These are phyloP conservation scores for Aspergillus aculeatinus DNA, from an alignment of 2,329 filamentous ascomycete species.

Conservation along the genomic window DNA sequence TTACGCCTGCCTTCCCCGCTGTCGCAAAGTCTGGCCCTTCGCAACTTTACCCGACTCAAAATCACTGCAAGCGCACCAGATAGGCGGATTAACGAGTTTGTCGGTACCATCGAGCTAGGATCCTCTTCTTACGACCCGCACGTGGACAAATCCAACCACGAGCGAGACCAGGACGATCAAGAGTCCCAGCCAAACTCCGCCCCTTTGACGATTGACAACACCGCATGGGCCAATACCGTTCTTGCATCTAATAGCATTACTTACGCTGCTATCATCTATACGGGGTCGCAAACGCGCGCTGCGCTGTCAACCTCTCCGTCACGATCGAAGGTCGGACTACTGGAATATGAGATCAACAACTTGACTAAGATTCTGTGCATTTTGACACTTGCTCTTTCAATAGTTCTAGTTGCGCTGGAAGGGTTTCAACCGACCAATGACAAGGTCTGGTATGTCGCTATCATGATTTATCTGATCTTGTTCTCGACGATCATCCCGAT, in stretches of 20 bases:
- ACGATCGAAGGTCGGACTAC: slow-evolving; percentile 85
- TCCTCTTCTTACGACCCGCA: slow-evolving; percentile 54
- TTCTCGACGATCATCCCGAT: slow-evolving; percentile 99
- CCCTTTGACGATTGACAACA: slow-evolving; percentile 90
- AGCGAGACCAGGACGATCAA: slow-evolving; percentile 20
- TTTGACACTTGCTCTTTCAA: slow-evolving; percentile 79
- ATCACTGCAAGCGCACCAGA: slow-evolving; percentile 88
- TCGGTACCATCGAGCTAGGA: slow-evolving; percentile 79
- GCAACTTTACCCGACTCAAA: slow-evolving; percentile 65
- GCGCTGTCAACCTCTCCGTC: slow-evolving; percentile 90
- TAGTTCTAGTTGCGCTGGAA: slow-evolving; percentile 84
- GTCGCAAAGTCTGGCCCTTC: slow-evolving; percentile 72
- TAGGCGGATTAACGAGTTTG: slow-evolving; percentile 90
- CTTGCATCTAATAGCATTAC: slow-evolving; percentile 90
- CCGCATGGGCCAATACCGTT: slow-evolving; percentile 97
- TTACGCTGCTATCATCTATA: slow-evolving; percentile 88
- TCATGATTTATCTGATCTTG: slow-evolving; percentile 95
- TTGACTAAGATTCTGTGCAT: slow-evolving; percentile 93
- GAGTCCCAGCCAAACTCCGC: slow-evolving; percentile 54
- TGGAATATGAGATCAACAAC: slow-evolving; percentile 96
- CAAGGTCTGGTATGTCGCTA: slow-evolving; percentile 84
- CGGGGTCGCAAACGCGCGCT: slow-evolving; percentile 88
- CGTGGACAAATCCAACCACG: slow-evolving; percentile 33
- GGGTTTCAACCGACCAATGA: slow-evolving; percentile 63
- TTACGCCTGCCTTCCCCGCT: slow-evolving; percentile 81